phyloP scores from a whole-genome alignment of 805 yeast species.

The Cyberlindnera japonica region DNA sequence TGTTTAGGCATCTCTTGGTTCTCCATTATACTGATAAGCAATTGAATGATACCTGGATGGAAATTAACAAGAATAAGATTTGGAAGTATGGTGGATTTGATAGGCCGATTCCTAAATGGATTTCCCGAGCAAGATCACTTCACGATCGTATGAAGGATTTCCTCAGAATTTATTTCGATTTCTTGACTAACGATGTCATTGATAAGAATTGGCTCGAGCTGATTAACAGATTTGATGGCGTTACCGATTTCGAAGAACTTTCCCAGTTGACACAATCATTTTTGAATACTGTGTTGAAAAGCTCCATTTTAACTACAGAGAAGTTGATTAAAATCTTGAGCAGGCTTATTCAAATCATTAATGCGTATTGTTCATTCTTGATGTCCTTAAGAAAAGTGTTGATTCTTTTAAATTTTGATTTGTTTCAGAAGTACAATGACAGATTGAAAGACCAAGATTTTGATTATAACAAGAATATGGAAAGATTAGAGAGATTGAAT shows the following conservation, averaged over 20 bases:
- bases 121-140: conserved; percentile 49
- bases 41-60: conserved; percentile 68
- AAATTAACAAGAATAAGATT: conserved; percentile 55
- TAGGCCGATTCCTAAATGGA: conserved; percentile 46
- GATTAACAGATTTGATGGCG: conserved; percentile 23
- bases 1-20: conserved; percentile 66
- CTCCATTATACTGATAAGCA: conserved; percentile 59
- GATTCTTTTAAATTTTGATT: conserved; percentile 44
- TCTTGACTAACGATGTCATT: conserved; percentile 56
- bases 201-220: conserved; percentile 50
- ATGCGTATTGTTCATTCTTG: conserved; percentile 46
- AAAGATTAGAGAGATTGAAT: conserved; percentile 39
- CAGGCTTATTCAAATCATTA: conserved; percentile 43
- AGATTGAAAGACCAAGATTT: conserved; percentile 38
- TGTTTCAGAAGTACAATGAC: conserved; percentile 35
- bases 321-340: conserved; percentile 45
- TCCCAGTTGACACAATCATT: conserved; percentile 48
- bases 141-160: conserved; percentile 51
- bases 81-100: conserved; percentile 58
- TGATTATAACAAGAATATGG: conserved; percentile 37
- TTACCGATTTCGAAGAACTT: conserved; percentile 40
- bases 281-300: conserved; percentile 60
- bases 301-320: conserved; percentile 62
- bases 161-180: conserved; percentile 49
- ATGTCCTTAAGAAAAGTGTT: conserved; percentile 52